These are phyloP conservation scores for Musa itinerans DNA, from an alignment of 176 grass and related monocot genomes.

Conservation along the genomic window DNA sequence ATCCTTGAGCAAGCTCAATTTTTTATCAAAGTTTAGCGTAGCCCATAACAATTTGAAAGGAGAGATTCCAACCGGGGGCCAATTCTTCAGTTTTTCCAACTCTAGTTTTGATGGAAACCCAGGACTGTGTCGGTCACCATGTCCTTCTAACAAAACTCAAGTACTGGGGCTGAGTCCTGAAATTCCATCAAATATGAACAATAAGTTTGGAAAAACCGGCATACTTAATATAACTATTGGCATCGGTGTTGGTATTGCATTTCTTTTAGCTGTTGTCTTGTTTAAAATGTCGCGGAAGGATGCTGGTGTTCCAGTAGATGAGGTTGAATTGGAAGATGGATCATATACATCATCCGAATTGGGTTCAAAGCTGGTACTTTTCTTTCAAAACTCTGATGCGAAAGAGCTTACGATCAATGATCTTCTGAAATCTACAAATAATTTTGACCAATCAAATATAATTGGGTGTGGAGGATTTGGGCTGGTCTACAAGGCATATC, in stretches of 20 bases:
- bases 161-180: constrained; percentile 12
- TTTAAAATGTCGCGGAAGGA: constrained; percentile 70
- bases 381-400: constrained; percentile 61
- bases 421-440: constrained; percentile 80
- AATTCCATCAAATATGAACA: constrained; percentile 14
- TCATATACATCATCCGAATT: constrained; percentile 36
- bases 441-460: constrained; percentile 96
- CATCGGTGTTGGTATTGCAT: constrained; percentile 51
- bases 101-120: constrained; percentile 86
- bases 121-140: constrained; percentile 42
- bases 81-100: constrained; percentile 92
- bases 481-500: constrained; percentile 93
- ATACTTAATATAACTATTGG: constrained; percentile 69
- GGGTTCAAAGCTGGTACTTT: constrained; percentile 64
- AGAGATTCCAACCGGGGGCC: constrained; percentile 51
- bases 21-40: constrained; percentile 94
- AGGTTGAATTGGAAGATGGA: constrained; percentile 32
- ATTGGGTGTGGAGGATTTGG: constrained; percentile 93
- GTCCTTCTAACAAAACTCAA: constrained; percentile 42
- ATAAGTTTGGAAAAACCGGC: constrained; percentile 44
- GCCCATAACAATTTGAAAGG: constrained; percentile 72
- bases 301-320: constrained; percentile 26
- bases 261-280: constrained; percentile 56
- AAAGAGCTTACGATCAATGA: constrained; percentile 77
- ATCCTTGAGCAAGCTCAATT: constrained; percentile 65